Conservation (phyloP, 2,329 filamentous ascomycete genomes). For the Pyrenochaeta sp. region DNA sequence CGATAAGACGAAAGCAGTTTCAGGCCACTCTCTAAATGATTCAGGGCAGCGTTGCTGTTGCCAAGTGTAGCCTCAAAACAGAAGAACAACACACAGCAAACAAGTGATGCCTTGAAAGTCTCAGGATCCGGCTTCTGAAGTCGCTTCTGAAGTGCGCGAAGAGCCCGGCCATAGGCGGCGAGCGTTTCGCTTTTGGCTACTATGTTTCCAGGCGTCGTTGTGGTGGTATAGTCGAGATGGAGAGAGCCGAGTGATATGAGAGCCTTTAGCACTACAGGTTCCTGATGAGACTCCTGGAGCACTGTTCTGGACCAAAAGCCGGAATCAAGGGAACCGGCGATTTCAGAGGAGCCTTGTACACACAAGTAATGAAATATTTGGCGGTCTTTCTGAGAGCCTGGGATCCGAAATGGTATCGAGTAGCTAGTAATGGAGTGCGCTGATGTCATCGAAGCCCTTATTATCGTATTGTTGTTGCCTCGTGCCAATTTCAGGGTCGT, state of each 20-base stretch:
- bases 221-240: conserved; percentile 8
- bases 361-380: conserved; percentile 13
- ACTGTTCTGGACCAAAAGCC: conserved; percentile 12
- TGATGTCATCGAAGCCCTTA: not conserved
- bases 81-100: conserved; percentile 10
- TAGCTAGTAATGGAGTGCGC: conserved; percentile 5
- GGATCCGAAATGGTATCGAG: conserved; percentile 7
- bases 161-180: conserved; percentile 1
- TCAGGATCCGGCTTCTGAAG: not conserved
- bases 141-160: conserved; percentile 6
- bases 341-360: conserved; percentile 6
- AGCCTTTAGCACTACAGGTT: conserved; percentile 5
- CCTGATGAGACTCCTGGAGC: conserved; percentile 7
- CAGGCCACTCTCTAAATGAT: conserved; percentile 8
- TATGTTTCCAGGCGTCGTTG: not conserved
- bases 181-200: conserved; percentile 1
- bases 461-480: not conserved
- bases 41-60: conserved; percentile 3
- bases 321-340: conserved; percentile 3
- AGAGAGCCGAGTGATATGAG: conserved; percentile 7
- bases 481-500: not conserved
- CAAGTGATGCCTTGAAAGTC: not conserved
- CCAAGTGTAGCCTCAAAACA: conserved; percentile 10
- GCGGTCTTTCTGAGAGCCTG: conserved; percentile 10
- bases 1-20: not conserved